Conservation (phyloP, 768 basidiomycete genomes). For the Leccinum boreale region DNA sequence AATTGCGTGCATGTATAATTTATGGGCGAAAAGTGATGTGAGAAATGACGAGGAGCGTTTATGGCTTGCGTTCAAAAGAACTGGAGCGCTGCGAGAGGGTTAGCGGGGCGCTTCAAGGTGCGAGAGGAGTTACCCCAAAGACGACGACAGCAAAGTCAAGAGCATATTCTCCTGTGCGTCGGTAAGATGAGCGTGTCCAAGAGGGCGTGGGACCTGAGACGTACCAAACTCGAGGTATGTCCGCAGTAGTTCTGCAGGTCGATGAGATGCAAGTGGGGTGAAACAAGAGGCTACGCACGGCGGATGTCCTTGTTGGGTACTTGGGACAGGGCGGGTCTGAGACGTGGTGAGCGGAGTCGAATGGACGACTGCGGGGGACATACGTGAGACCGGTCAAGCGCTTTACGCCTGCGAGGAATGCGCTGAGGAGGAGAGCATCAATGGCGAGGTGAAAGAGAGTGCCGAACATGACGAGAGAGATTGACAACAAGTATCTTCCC, state of each 20-base stretch:
- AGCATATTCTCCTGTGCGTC: conserved; percentile 65
- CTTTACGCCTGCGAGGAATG: conserved; percentile 81
- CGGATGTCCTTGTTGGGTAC: conserved; percentile 89
- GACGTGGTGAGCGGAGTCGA: background rate
- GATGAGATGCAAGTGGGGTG: background rate
- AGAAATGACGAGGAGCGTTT: background rate
- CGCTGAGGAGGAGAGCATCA: conserved; percentile 76
- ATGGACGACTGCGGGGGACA: conserved; percentile 24
- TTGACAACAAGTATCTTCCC: conserved; percentile 9
- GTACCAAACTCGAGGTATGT: conserved; percentile 80
- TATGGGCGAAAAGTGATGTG: conserved; percentile 3
- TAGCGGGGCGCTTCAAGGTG: conserved; percentile 1
- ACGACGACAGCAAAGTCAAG: conserved; percentile 87
- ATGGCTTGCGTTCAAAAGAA: conserved; percentile 61
- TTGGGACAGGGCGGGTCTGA: conserved; percentile 67
- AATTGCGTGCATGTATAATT: conserved; percentile 3
- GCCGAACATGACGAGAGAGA: conserved; percentile 24
- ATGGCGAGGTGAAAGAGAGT: conserved; percentile 60
- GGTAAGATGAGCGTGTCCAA: background rate
- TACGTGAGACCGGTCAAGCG: conserved; percentile 86
- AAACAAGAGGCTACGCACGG: conserved; percentile 48
- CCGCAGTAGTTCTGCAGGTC: conserved; percentile 55
- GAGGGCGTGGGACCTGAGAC: conserved; percentile 18
- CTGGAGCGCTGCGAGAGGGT: conserved; percentile 51
- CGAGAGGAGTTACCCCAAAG: conserved; percentile 54